Evolutionary conservation across 2,329 filamentous ascomycete species (phyloP).

Genomic region (Penicillium sp.): DNA sequence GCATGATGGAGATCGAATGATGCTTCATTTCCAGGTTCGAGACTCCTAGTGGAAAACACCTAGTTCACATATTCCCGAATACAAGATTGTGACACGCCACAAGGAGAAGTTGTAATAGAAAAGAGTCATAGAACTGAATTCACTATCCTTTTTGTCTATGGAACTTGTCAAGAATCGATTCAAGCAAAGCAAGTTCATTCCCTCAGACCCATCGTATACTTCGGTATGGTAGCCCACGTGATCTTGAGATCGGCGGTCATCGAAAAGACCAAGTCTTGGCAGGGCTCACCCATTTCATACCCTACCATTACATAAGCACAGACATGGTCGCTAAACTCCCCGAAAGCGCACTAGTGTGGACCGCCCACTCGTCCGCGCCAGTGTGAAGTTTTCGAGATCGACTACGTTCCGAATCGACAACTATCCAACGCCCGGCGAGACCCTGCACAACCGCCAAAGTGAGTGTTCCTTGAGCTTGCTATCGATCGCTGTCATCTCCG

Average conservation of each 20-base stretch:
- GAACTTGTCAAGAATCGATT: too few relatives aligned
- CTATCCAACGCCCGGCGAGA: slow-evolving; percentile 39
- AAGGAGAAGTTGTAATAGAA: too few relatives aligned
- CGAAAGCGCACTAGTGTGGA: slow-evolving; percentile 29
- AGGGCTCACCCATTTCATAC: slow-evolving; percentile 15
- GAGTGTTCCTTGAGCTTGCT: slow-evolving; percentile 15
- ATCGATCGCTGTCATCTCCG: slow-evolving; percentile 2
- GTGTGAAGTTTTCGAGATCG: slow-evolving; percentile 38
- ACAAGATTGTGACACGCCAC: too few relatives aligned
- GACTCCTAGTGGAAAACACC: too few relatives aligned
- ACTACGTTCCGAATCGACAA: slow-evolving; percentile 38
- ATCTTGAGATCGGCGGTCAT: slow-evolving; percentile 2
- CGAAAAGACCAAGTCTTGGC: slow-evolving; percentile 15
- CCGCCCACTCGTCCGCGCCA: slow-evolving; percentile 29
- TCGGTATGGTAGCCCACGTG: background rate
- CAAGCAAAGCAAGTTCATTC: too few relatives aligned
- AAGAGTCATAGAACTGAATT: too few relatives aligned
- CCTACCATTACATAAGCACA: slow-evolving; percentile 21
- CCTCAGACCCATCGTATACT: background rate
- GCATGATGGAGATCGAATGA: slow-evolving; percentile 21
- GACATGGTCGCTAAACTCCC: slow-evolving; percentile 22
- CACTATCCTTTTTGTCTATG: too few relatives aligned
- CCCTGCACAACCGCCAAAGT: slow-evolving; percentile 43
- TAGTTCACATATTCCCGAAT: too few relatives aligned
- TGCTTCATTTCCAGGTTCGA: slow-evolving; percentile 19